These are phyloP conservation scores for Amphichorda felina DNA, from an alignment of 2,329 filamentous ascomycete genomes.

Conservation along the genomic window DNA sequence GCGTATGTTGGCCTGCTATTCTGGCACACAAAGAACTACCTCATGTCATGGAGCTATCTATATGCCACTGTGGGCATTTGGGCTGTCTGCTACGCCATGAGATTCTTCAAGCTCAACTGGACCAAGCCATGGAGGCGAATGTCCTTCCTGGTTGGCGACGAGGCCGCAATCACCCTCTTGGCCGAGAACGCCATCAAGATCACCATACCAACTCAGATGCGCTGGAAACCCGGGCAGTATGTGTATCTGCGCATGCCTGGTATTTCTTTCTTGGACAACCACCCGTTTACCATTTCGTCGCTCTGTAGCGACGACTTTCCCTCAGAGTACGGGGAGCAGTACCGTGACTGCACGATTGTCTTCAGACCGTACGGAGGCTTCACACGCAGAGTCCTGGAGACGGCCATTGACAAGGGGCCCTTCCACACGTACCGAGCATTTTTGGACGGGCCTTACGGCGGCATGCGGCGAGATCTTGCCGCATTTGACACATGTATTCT, in stretches of 20 bases:
- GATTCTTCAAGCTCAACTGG: constrained; percentile 87
- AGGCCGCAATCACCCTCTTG: constrained; percentile 80
- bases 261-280: constrained; percentile 82
- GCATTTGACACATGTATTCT: constrained; percentile 90
- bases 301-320: constrained; percentile 89
- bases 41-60: constrained; percentile 83
- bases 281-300: constrained; percentile 90
- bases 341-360: constrained; percentile 79
- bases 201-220: constrained; percentile 85
- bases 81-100: constrained; percentile 58
- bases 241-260: constrained; percentile 91
- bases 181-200: constrained; percentile 92
- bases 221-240: constrained; percentile 88
- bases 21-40: constrained; percentile 91
- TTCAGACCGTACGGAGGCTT: constrained; percentile 90
- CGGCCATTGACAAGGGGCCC: constrained; percentile 72
- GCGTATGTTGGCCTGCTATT: constrained; percentile 77
- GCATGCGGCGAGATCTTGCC: constrained; percentile 80
- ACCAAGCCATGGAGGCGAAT: constrained; percentile 58
- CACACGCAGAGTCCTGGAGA: constrained; percentile 73
- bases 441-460: constrained; percentile 87
- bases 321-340: constrained; percentile 79
- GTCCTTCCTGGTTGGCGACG: constrained; percentile 80
- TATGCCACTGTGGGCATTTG: constrained; percentile 73
- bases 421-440: constrained; percentile 90